Evolutionary conservation across 148 eudicot species (phyloP).

Genomic region (Chenopodium quinoa): DNA sequence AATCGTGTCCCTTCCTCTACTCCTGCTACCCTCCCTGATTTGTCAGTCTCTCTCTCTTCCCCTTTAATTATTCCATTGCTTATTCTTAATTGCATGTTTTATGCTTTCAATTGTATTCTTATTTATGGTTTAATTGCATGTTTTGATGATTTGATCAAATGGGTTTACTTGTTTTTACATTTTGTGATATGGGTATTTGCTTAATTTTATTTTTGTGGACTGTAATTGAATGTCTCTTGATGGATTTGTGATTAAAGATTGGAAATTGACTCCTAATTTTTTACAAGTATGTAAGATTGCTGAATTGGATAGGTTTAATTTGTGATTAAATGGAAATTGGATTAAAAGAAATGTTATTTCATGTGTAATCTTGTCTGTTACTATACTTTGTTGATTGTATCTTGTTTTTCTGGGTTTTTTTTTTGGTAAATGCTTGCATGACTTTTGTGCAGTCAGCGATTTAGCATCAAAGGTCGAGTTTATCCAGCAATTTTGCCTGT

Average conservation of each 20-base stretch:
- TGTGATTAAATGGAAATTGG: background rate
- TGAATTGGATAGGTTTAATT: background rate
- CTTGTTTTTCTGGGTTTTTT: background rate
- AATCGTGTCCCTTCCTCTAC: slow-evolving; percentile 53
- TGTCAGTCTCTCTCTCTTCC: slow-evolving; percentile 37
- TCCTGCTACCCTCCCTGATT: slow-evolving; percentile 54
- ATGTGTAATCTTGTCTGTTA: too few relatives aligned
- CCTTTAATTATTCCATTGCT: background rate
- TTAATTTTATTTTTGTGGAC: background rate
- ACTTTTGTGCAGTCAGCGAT: slow-evolving; percentile 53
- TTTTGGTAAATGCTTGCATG: background rate
- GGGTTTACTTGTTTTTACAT: slow-evolving; percentile 1
- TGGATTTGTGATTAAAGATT: background rate
- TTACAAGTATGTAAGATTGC: background rate
- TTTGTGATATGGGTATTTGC: slow-evolving; percentile 9
- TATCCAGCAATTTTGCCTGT: slow-evolving; percentile 91
- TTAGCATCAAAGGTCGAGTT: slow-evolving; percentile 82
- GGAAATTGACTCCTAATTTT: background rate
- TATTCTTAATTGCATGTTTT: background rate
- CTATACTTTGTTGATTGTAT: background rate
- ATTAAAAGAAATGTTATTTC: background rate
- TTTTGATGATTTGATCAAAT: slow-evolving; percentile 1
- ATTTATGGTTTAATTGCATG: background rate
- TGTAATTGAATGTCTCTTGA: background rate
- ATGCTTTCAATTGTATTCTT: background rate